phyloP scores from a whole-genome alignment of 805 yeast genomes.

The Phaffomyces opuntiae region DNA sequence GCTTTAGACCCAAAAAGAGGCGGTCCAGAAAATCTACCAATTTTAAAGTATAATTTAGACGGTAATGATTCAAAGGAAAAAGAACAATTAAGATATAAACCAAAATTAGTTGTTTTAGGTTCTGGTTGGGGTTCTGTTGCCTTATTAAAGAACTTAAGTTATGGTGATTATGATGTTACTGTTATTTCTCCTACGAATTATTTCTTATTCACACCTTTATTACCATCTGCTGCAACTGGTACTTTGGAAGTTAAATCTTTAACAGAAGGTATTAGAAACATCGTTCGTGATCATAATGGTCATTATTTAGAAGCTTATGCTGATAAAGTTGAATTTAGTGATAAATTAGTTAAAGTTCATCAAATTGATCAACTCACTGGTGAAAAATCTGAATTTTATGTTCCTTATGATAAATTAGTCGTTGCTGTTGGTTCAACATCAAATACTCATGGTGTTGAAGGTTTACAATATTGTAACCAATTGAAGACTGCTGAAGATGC shows the following conservation, averaged over 20 bases:
- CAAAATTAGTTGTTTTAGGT: conserved; percentile 55
- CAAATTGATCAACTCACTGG: conserved; percentile 36
- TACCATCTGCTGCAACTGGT: conserved; percentile 67
- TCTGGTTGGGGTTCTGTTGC: conserved; percentile 72
- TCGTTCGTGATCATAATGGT: conserved; percentile 45
- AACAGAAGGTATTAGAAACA: conserved; percentile 55
- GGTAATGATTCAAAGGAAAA: conserved; percentile 46
- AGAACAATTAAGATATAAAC: conserved; percentile 39
- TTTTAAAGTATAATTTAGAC: conserved; percentile 49
- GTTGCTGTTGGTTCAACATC: conserved; percentile 64
- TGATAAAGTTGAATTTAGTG: conserved; percentile 48
- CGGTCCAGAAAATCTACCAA: conserved; percentile 68
- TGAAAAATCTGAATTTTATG: conserved; percentile 39
- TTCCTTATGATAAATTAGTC: conserved; percentile 66
- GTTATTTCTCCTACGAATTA: conserved; percentile 64
- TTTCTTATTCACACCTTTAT: conserved; percentile 61
- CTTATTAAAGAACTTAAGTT: conserved; percentile 41
- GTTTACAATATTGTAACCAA: conserved; percentile 54
- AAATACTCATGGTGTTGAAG: conserved; percentile 65
- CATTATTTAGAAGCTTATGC: conserved; percentile 61
- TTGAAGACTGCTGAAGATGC: conserved; percentile 66
- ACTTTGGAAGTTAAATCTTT: conserved; percentile 59
- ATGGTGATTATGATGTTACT: conserved; percentile 55
- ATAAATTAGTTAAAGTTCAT: conserved; percentile 50
- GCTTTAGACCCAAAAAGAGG: conserved; percentile 53